A percentile compares a stretch with the other conserved stretches of the same genome.
phyloP scores from a whole-genome alignment of 108 stramenopile genomes.

The Nannochloropsis oceanica region DNA sequence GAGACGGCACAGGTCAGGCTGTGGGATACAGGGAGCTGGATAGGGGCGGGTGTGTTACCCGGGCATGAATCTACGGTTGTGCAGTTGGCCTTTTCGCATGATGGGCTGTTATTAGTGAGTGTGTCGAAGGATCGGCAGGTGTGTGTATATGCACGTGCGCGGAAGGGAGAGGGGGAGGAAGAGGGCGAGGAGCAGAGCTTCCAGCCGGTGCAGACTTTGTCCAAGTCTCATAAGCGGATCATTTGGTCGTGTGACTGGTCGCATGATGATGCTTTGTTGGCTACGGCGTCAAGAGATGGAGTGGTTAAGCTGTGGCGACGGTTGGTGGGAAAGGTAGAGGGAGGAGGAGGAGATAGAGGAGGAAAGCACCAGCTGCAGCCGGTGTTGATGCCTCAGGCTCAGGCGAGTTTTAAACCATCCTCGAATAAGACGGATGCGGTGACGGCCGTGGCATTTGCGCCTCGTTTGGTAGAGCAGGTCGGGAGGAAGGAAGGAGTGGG shows the following conservation, averaged over 20 bases:
- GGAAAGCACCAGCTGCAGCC: not conserved
- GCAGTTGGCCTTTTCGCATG: not conserved
- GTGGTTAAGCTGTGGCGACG: not conserved
- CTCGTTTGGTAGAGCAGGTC: not conserved
- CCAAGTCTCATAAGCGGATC: not conserved
- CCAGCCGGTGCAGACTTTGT: not conserved
- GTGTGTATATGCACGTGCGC: not conserved
- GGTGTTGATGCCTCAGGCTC: not conserved
- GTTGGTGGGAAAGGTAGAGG: not conserved
- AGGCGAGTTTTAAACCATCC: not conserved
- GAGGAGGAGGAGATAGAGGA: not conserved
- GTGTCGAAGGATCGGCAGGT: not conserved
- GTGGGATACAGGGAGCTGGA: not conserved
- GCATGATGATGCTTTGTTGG: not conserved
- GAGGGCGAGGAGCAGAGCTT: not conserved
- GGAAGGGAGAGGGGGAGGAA: not conserved
- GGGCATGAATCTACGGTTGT: not conserved
- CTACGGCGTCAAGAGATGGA: not conserved
- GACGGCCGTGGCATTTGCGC: not conserved
- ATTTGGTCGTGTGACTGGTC: not conserved
- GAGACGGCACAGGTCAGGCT: not conserved
- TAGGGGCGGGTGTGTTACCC: not conserved
- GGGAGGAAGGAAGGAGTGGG: not conserved
- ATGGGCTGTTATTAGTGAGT: not conserved
- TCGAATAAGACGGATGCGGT: not conserved